Percentiles rank a stretch among this genome's conserved stretches.
phyloP scores from a whole-genome alignment of 1,139 yeast genomes.

The Hansenula lynferdii region DNA sequence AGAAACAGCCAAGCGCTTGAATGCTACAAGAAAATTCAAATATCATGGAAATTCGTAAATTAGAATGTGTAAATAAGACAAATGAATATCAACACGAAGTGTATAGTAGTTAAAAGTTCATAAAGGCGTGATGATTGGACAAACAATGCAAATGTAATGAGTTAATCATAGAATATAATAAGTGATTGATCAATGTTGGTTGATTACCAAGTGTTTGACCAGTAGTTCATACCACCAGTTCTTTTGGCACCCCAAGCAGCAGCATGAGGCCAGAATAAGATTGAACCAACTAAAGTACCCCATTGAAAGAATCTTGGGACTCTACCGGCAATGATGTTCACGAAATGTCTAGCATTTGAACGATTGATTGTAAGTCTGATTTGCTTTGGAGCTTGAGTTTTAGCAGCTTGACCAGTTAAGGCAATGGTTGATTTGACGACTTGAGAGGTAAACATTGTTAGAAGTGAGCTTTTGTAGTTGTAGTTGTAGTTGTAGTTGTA shows the following conservation, averaged over 20 bases:
- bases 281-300: constrained; percentile 14
- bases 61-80: background rate
- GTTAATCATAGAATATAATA: too few species aligned
- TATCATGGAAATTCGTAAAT: too few species aligned
- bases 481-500: constrained; percentile 4
- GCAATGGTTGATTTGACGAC: constrained; percentile 21
- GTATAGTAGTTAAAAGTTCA: too few species aligned
- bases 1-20: too few species aligned
- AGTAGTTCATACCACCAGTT: background rate
- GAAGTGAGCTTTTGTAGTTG: background rate
- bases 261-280: constrained; percentile 18
- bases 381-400: constrained; percentile 14
- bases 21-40: too few species aligned
- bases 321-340: constrained; percentile 10
- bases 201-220: too few species aligned
- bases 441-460: constrained; percentile 18
- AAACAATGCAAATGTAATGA: too few species aligned
- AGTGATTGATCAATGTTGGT: too few species aligned
- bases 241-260: constrained; percentile 7
- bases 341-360: constrained; percentile 9
- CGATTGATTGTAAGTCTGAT: constrained; percentile 15
- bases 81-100: background rate
- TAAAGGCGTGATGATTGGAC: background rate
- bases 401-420: constrained; percentile 14
- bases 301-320: constrained; percentile 19